Evolutionary conservation across 2,329 filamentous ascomycete genomes (phyloP).

Genomic region (Epichloe scottii): DNA sequence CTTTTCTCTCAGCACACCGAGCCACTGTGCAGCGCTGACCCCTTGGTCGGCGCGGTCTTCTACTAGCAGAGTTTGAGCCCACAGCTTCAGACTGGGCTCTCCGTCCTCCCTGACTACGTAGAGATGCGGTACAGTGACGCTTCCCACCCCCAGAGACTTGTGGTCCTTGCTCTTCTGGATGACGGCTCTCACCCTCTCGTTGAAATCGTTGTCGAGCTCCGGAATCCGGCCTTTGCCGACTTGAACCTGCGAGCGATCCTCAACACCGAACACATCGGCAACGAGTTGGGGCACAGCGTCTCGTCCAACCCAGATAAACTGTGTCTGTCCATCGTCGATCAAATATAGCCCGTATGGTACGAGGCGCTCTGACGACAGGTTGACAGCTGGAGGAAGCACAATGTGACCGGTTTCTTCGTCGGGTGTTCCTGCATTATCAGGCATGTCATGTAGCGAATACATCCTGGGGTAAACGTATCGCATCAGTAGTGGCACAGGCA

Average conservation of each 20-base stretch:
- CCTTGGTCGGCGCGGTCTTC: constrained; percentile 93
- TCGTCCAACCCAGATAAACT: constrained; percentile 93
- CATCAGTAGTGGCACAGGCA: constrained; percentile 78
- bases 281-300: constrained; percentile 86
- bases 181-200: constrained; percentile 81
- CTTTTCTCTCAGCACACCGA: constrained; percentile 89
- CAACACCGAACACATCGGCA: constrained; percentile 77
- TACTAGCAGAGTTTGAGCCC: constrained; percentile 91
- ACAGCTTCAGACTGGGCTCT: constrained; percentile 86
- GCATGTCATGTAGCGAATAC: constrained; percentile 92
- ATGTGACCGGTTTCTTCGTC: constrained; percentile 82
- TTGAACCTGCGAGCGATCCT: constrained; percentile 71
- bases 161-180: constrained; percentile 88
- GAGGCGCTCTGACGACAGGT: constrained; percentile 78
- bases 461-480: constrained; percentile 83
- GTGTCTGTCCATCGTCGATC: constrained; percentile 92
- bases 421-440: constrained; percentile 77
- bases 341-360: constrained; percentile 87
- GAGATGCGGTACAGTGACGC: constrained; percentile 82
- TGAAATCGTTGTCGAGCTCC: constrained; percentile 90
- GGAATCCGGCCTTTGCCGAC: constrained; percentile 84
- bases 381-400: constrained; percentile 69
- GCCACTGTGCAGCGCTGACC: constrained; percentile 85
- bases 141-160: constrained; percentile 74
- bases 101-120: constrained; percentile 93